Conservation (phyloP, 805 yeast species). For the Sporopachydermia lactativora region DNA sequence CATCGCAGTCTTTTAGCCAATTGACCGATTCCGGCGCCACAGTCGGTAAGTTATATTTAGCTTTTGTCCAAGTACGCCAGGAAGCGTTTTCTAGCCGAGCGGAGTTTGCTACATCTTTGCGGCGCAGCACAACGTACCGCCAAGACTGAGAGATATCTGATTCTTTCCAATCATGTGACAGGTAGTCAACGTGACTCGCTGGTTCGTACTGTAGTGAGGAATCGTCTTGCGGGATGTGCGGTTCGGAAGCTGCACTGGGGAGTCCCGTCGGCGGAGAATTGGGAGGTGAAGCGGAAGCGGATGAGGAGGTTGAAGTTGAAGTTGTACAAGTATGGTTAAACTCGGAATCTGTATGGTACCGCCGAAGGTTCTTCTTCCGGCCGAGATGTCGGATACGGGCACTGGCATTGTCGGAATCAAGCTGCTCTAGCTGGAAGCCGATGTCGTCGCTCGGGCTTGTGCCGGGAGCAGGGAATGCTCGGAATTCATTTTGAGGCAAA, state of each 20-base stretch:
- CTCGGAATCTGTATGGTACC: not conserved
- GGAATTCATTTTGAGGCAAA: not conserved
- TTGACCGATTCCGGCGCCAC: slow-evolving; percentile 84
- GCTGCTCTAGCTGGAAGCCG: slow-evolving; percentile 1
- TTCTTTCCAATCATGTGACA: slow-evolving; percentile 94
- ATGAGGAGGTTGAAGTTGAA: not conserved
- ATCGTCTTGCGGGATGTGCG: slow-evolving; percentile 62
- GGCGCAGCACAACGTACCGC: slow-evolving; percentile 76
- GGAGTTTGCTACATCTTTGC: slow-evolving; percentile 73
- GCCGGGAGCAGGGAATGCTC: no score
- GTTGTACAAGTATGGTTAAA: not conserved
- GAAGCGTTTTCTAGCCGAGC: slow-evolving; percentile 74
- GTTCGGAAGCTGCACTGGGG: slow-evolving; percentile 3
- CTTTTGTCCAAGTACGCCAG: slow-evolving; percentile 94
- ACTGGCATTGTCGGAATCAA: not conserved
- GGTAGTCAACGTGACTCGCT: slow-evolving; percentile 82
- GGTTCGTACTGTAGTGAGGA: slow-evolving; percentile 71
- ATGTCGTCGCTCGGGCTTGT: not conserved
- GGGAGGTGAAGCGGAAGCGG: not conserved
- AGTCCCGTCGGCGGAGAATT: slow-evolving; percentile 1
- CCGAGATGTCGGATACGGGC: not conserved
- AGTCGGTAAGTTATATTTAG: slow-evolving; percentile 49
- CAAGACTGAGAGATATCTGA: slow-evolving; percentile 87
- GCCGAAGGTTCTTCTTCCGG: not conserved
- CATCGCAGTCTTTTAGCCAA: slow-evolving; percentile 96